Evolutionary conservation across 345 rosid species (phyloP), one percentile per base, ranked within the genome.

Genomic region (Crucihimalaya himalaica): DNA sequence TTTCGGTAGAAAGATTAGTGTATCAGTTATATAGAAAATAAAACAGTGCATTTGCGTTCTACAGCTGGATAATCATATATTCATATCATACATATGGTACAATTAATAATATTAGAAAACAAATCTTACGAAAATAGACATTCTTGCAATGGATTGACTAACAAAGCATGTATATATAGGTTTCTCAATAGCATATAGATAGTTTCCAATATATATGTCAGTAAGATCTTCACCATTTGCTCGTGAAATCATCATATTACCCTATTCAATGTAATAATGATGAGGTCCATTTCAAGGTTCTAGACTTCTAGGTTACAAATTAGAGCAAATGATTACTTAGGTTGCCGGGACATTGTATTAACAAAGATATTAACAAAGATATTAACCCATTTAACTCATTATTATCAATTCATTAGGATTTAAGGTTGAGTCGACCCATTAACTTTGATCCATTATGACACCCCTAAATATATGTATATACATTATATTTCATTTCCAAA

Each of bases 221-320:
- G n/a, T n/a, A n/a, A n/a, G n/a, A n/a, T n/a, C n/a, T n/a, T n/a
- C 25, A 21, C 27, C 13, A 32, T 32, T 70, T 20, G 48, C 34
- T 66, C 8, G 45, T 48, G 16, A 61, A 60, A 34, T 16, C 67
- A 71, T 47, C 58, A 59, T 34, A 71, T 61, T 60, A 15, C 39
- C 54, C 63, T 52, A 62, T 28, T 51, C 27, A 29, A 51, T 55
- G 6, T 52, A 10, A 25, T 27, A 51, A 62, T 52, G 68, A 52
- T 52, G 6, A 61, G 48, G 19, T 60, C 52, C 53, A 61, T 34
- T 70, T 45, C 45, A 45, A 31, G 35, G 65, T 31, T 25, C 0
- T 55, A 70, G 74, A 56, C 57, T 37, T 50, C 14, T 48, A 58
- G 58, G 51, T 60, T 71, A 35, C 40, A 28, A 46, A 13, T 29